These are phyloP conservation scores for Agrocybe praecox DNA, from an alignment of 768 basidiomycete genomes.

Conservation along the genomic window DNA sequence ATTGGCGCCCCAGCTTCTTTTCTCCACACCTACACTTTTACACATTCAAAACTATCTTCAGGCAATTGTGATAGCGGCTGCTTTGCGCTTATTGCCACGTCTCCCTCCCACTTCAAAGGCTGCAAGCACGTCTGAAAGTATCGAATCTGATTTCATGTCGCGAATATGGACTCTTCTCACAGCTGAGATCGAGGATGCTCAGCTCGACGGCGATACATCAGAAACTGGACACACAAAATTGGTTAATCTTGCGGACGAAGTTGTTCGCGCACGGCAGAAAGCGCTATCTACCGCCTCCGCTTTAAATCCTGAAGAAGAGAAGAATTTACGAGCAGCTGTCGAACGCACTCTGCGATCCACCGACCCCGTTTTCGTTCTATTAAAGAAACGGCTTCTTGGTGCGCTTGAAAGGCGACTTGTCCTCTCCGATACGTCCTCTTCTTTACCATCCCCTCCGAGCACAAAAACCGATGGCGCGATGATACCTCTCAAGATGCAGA, in stretches of 20 bases:
- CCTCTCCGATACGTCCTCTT: background rate
- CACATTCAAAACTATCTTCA: constrained; percentile 72
- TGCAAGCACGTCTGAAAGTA: constrained; percentile 10
- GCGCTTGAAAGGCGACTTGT: constrained; percentile 33
- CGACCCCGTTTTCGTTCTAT: constrained; percentile 68
- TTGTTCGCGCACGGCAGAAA: constrained; percentile 53
- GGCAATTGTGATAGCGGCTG: constrained; percentile 66
- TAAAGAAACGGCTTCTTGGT: constrained; percentile 59
- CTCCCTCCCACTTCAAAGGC: constrained; percentile 27
- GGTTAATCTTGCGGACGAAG: constrained; percentile 73
- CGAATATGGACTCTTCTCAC: constrained; percentile 70
- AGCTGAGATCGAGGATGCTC: constrained; percentile 50
- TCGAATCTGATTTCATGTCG: constrained; percentile 44
- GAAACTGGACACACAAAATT: constrained; percentile 45
- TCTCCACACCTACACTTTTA: constrained; percentile 53
- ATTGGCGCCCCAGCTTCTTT: constrained; percentile 70
- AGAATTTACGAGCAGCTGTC: constrained; percentile 57
- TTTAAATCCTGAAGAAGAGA: constrained; percentile 43
- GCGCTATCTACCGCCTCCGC: constrained; percentile 10
- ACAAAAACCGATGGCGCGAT: background rate
- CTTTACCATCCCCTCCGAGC: background rate
- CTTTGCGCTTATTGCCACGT: constrained; percentile 57
- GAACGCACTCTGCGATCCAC: constrained; percentile 59
- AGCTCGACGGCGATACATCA: constrained; percentile 23
- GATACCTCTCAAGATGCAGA: constrained; percentile 37